Evolutionary conservation across 495 filamentous ascomycete species (phyloP).

Genomic region (Trichoderma asperelloides): DNA sequence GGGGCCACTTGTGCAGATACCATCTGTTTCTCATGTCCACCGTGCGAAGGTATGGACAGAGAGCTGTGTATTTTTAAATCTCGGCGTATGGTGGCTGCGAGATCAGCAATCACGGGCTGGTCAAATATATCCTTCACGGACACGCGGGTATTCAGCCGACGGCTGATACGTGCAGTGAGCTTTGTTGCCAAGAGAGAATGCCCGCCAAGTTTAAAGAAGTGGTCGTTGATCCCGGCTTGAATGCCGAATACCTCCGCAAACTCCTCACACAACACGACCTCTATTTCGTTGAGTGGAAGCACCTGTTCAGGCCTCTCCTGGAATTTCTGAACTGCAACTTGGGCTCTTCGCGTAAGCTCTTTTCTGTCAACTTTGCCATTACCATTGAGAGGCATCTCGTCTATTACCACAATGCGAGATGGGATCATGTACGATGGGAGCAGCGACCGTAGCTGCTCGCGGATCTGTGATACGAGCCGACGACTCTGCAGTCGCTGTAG

Average conservation of each 20-base stretch:
- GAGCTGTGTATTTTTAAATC: background rate
- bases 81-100: background rate
- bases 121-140: conserved; percentile 14
- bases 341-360: conserved; percentile 1
- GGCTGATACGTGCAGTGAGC: conserved; percentile 10
- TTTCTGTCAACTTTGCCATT: conserved; percentile 13
- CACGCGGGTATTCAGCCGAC: conserved; percentile 9
- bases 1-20: background rate
- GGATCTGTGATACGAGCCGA: conserved; percentile 4
- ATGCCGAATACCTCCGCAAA: conserved; percentile 7
- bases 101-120: conserved; percentile 3
- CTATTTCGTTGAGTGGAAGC: conserved; percentile 7
- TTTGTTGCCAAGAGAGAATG: conserved; percentile 25
- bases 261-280: conserved; percentile 8
- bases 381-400: conserved; percentile 21
- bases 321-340: background rate
- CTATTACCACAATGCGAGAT: conserved; percentile 19
- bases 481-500: conserved; percentile 8
- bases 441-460: conserved; percentile 7
- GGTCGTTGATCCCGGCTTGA: conserved; percentile 40
- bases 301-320: background rate
- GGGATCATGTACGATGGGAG: conserved; percentile 30
- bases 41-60: background rate
- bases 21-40: background rate
- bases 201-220: conserved; percentile 58